Conservation (phyloP, 2,329 filamentous ascomycete species). For the Boeremia lycopersici region DNA sequence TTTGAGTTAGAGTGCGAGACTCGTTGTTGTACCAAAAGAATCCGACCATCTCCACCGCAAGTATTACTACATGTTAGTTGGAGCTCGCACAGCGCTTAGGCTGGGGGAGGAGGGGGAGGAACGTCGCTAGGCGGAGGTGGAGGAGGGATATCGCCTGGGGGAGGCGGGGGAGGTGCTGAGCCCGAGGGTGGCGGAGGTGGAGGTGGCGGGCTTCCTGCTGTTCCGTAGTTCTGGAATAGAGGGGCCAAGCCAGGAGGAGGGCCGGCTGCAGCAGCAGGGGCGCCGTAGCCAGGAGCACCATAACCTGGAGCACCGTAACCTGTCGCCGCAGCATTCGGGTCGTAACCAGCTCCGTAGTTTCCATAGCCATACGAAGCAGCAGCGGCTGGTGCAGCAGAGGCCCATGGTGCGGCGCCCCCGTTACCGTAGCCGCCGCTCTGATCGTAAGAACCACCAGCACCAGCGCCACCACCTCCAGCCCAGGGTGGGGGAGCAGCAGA, state of each 20-base stretch:
- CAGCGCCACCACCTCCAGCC: constrained; percentile 36
- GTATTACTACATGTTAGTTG: constrained; percentile 5
- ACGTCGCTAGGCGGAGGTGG: constrained; percentile 65
- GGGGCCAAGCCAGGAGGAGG: constrained; percentile 63
- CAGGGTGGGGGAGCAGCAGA: constrained; percentile 50
- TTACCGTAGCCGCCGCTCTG: constrained; percentile 34
- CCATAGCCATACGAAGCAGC: constrained; percentile 53
- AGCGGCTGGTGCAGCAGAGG: constrained; percentile 47
- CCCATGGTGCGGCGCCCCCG: constrained; percentile 46
- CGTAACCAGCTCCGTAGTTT: constrained; percentile 39
- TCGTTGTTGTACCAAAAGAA: constrained; percentile 2
- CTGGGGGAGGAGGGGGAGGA: constrained; percentile 56
- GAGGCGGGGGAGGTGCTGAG: constrained; percentile 66
- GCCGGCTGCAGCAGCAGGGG: constrained; percentile 51
- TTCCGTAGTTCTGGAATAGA: constrained; percentile 70
- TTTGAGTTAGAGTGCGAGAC: background rate
- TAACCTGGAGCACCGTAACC: constrained; percentile 46
- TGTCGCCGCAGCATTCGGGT: constrained; percentile 27
- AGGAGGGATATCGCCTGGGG: constrained; percentile 58
- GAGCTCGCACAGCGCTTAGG: constrained; percentile 18
- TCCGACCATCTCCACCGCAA: background rate
- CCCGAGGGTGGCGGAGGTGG: constrained; percentile 67
- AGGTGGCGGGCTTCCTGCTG: constrained; percentile 61
- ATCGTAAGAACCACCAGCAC: constrained; percentile 32
- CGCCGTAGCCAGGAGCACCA: constrained; percentile 51